Evolutionary conservation across 768 basidiomycete genomes (phyloP).

Genomic region (Kwoniella europaea): DNA sequence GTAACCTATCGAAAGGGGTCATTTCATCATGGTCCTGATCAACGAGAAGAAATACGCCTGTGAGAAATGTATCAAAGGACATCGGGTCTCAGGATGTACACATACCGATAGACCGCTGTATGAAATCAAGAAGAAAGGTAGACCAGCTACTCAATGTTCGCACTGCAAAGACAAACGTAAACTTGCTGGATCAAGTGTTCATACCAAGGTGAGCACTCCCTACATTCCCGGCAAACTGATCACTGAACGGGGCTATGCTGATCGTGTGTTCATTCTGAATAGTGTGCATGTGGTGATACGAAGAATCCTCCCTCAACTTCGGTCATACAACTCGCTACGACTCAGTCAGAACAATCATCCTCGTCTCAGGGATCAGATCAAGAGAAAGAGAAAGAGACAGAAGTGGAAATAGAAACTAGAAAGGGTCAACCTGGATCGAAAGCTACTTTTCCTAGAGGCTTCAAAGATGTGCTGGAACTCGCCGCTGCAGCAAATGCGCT

Average conservation of each 20-base stretch:
- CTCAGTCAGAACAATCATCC: not conserved
- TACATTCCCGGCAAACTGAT: not conserved
- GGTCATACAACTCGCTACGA: slow-evolving; percentile 1
- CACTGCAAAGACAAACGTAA: slow-evolving; percentile 82
- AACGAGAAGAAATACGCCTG: slow-evolving; percentile 62
- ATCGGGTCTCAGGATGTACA: slow-evolving; percentile 84
- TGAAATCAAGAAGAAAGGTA: slow-evolving; percentile 90
- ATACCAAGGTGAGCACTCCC: slow-evolving; percentile 41
- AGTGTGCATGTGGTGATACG: slow-evolving; percentile 47
- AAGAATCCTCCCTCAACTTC: slow-evolving; percentile 9
- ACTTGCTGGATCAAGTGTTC: slow-evolving; percentile 39
- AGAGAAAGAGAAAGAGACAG: not conserved
- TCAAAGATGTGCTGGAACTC: slow-evolving; percentile 56
- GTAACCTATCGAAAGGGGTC: not conserved
- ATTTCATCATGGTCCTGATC: slow-evolving; percentile 48
- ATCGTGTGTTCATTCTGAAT: slow-evolving; percentile 10
- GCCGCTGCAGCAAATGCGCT: slow-evolving; percentile 53
- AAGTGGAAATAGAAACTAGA: slow-evolving; percentile 22
- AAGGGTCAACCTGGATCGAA: slow-evolving; percentile 47
- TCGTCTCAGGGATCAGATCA: slow-evolving; percentile 4
- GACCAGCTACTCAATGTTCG: slow-evolving; percentile 87
- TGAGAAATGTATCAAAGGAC: slow-evolving; percentile 92
- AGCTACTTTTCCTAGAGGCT: slow-evolving; percentile 53
- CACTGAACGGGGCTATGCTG: not conserved
- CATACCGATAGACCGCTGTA: slow-evolving; percentile 89